Base-by-base conservation (phyloP, 352 stramenopile species). In the Phytophthora multivora region DNA sequence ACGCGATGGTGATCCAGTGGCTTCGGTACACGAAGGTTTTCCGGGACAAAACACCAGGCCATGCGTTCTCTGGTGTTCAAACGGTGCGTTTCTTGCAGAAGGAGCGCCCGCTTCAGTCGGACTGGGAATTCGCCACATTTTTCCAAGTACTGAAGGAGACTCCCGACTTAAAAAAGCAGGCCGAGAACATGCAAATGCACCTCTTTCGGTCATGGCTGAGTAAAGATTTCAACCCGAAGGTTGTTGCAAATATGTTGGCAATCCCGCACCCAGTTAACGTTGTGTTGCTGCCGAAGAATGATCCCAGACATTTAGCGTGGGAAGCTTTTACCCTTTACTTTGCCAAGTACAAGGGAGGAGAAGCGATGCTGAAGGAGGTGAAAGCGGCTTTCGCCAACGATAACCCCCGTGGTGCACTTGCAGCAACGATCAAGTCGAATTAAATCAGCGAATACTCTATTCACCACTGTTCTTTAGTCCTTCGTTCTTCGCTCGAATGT, bases 401-500 rank as follows among this genome's bases (percentile, higher is more conserved):
- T 2, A 25, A 56, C 23, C 49, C 49, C 19, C 18, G 16, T 1
- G 35, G 5, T 35, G 33, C 48, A 7, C 30, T 53, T 9, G 26
- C 48, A 30, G 48, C 45, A 16, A 10, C 26, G 10, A 25, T 39
- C 15, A 51, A 49, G 31, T 31, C 1, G 9, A 4, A n/a, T 2
- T 49, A 21, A 23, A 23, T 7, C 9, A 43, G 12, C 26, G 19
- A 46, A 30, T 36, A 3, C 12, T 13, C 30, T 36, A 36, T 23
- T 1, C 0, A 2, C 21, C 21, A 7, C 6, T 51, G 25, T 12
- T 46, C 9, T 1, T 18, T 21, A 38, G 8, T 3, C 26, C 51
- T 52, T 78, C 69, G 42, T 92, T 91, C 59, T 95, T 95, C 43
- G 66, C 71, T 19, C 79, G 80, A 68, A 95, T 93, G 59, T 80